A percentile compares a stretch with the other conserved stretches of the same genome.
Conservation (phyloP, 208 protist genomes). For the Leishmania martiniquensis region DNA sequence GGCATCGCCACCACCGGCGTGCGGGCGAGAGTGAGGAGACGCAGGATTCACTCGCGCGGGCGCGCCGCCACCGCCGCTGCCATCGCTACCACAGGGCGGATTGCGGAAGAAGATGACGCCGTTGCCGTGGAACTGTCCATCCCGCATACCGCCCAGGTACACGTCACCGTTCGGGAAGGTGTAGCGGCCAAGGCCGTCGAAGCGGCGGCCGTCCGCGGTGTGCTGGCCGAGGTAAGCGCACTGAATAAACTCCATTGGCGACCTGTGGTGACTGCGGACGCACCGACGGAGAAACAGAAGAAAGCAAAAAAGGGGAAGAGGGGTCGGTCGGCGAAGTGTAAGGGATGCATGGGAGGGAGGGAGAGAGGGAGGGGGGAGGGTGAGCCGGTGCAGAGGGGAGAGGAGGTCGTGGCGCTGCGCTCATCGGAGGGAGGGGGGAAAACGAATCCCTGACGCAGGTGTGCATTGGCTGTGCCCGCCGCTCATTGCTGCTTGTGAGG, state of each 20-base stretch:
- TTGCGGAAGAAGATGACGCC: conserved; percentile 79
- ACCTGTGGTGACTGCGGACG: not conserved
- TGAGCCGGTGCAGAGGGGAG: too few relatives aligned
- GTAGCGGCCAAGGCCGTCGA: conserved; percentile 74
- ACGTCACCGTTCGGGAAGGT: conserved; percentile 84
- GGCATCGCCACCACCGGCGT: not conserved
- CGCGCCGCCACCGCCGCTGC: not conserved
- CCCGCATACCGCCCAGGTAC: conserved; percentile 79
- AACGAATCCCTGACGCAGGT: too few relatives aligned
- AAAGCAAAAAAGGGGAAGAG: not conserved
- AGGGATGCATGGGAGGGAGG: too few relatives aligned
- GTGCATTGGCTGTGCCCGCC: too few relatives aligned
- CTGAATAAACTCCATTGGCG: conserved; percentile 50
- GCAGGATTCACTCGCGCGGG: not conserved
- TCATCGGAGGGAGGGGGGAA: too few relatives aligned
- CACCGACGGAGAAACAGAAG: not conserved
- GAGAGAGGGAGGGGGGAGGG: too few relatives aligned
- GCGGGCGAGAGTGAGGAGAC: not conserved
- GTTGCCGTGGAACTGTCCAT: conserved; percentile 84
- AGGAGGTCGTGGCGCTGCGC: too few relatives aligned
- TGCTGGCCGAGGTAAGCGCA: conserved; percentile 64
- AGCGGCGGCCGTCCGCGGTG: conserved; percentile 70
- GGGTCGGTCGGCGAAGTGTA: too few relatives aligned
- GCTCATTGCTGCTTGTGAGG: too few relatives aligned
- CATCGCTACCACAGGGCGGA: conserved; percentile 1